Base-by-base conservation (phyloP, 129 eudicot genomes). In the Artemisia annua region DNA sequence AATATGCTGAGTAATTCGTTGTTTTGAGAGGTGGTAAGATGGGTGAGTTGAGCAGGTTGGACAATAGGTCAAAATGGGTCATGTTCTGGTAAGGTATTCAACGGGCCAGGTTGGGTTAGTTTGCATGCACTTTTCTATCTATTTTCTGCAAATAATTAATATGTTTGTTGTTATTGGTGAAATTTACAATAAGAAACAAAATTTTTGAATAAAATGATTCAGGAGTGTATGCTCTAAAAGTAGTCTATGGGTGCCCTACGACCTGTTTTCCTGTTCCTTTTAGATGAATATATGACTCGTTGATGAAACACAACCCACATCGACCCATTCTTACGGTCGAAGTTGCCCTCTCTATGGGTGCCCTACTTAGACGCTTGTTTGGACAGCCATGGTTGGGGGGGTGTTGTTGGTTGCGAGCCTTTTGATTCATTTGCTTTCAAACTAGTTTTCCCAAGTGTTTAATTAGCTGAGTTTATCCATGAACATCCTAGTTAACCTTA, bases 321-420 rank as follows among this genome's bases (percentile, higher is more conserved):
- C 13, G 26, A 68, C 22, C n/a, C 24, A 24, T 66, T 69, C 28
- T 16, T 9, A 56, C 1, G 12, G 62, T 18, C 0, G 13, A 56
- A 56, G 3, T 19, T 56, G 11, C 11, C 62, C 18, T 8, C 24
- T 18, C 22, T 7, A 2, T 28, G 51, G n/a, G 30, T 28, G n/a
- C n/a, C n/a, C n/a, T 53, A 32, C 49, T 53, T 53, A 11, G 50
- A 30, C 16, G 13, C 32, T 63, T 19, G 16, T 30, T 52, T 16
- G 60, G 22, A 54, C 13, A 28, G 63, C 55, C 54, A 64, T 35
- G 71, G 16, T 74, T 18, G 22, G 19, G 14, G n/a, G n/a, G 48
- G 56, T 24, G 3, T 15, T 11, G 22, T 54, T 52, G 20, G 28
- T 18, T 53, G 46, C 49, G 52, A 64, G 63, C 79, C 55, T 51